phyloP scores from a whole-genome alignment of 139 green algal genomes.

The Tetraselmis striata region DNA sequence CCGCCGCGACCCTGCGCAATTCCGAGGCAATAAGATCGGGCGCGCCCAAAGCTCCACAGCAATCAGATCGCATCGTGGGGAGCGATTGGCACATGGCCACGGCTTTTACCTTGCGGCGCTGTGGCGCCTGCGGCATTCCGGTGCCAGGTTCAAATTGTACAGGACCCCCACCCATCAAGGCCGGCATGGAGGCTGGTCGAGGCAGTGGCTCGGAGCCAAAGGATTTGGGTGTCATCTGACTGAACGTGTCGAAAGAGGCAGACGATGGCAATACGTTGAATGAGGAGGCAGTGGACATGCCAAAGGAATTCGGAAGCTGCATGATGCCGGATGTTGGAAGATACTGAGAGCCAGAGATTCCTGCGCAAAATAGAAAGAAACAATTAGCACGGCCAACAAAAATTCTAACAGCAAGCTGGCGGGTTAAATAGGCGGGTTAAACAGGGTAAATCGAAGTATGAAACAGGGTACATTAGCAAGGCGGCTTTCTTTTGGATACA shows the following conservation, averaged over 20 bases:
- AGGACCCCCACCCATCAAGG: not conserved
- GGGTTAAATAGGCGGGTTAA: no score
- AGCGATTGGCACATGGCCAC: no score
- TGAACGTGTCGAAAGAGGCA: not conserved
- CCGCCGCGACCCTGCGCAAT: constrained; percentile 74
- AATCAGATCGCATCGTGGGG: no score
- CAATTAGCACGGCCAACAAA: no score
- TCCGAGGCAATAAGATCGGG: no score
- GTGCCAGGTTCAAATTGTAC: not conserved
- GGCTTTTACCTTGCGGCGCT: no score
- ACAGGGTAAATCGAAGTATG: no score
- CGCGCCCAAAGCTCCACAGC: no score
- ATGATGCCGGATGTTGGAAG: not conserved
- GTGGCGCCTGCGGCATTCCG: not conserved
- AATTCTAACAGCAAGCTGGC: no score
- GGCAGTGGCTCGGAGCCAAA: not conserved
- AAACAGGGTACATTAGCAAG: no score
- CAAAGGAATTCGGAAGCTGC: not conserved
- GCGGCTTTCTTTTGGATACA: no score
- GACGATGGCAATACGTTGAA: not conserved
- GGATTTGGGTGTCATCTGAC: not conserved
- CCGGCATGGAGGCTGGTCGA: not conserved
- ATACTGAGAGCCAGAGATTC: not conserved
- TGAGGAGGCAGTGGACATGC: not conserved
- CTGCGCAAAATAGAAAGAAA: no score